phyloP scores from a whole-genome alignment of 345 rosid genomes.

The Camelina sativa region DNA sequence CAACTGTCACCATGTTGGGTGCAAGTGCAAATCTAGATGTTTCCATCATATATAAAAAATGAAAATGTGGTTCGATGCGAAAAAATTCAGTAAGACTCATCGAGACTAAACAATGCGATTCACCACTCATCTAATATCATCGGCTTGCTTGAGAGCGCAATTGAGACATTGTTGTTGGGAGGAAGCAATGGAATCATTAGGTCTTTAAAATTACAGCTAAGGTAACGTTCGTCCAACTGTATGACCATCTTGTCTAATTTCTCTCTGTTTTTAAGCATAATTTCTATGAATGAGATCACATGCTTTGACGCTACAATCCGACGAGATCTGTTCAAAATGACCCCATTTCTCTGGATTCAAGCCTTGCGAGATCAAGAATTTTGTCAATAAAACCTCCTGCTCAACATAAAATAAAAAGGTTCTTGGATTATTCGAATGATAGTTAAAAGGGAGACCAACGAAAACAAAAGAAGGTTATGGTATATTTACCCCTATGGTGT shows the following conservation, averaged over 20 bases:
- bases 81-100: no score
- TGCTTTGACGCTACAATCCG: background rate
- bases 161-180: slow-evolving; percentile 12
- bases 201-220: background rate
- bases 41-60: no score
- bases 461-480: no score
- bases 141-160: background rate
- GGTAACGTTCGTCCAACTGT: background rate
- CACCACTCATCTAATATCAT: no score
- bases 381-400: background rate
- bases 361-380: background rate
- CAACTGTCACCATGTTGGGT: no score
- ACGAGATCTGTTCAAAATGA: background rate
- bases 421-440: background rate
- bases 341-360: background rate
- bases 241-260: slow-evolving; percentile 9
- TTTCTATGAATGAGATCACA: background rate
- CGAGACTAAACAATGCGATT: no score
- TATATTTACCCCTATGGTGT: no score
- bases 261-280: slow-evolving; percentile 19
- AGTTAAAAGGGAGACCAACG: no score
- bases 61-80: no score
- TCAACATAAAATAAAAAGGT: background rate
- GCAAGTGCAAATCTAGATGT: no score
- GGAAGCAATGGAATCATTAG: background rate